Evolutionary conservation across 768 basidiomycete species (phyloP), one percentile per base, ranked within the genome.

Genomic region (Strobilomyces confusus): DNA sequence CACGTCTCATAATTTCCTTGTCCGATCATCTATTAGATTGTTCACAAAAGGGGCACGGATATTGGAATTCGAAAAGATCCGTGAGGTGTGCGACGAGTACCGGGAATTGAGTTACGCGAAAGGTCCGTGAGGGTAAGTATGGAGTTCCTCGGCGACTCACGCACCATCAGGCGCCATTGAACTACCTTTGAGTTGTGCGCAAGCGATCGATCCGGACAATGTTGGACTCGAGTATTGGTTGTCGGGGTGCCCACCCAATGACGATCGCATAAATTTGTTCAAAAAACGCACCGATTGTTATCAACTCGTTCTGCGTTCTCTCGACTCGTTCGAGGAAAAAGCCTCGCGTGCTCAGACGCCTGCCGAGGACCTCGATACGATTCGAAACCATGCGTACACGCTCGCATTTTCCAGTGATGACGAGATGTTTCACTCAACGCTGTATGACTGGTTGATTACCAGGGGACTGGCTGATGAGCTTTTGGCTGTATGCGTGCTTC

Each of bases 381-480:
- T 90, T n/a, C 81, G 90, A 48, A 80, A 78, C 44, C 87, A 89
- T 64, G 93, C 94, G 0, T 97, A 94, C 66, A 84, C 88, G 33
- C 77, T 94, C 52, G 91, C 92, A 1, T 87, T 98, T 52, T 75
- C 82, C 7, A 86, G 86, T 61, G 81, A 87, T 30, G 97, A 98
- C 67, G 87, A 93, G 61, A 82, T 95, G 73, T 98, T 98, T 73
- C 94, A 98, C 70, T 92, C 88, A 30, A 86, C 84, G 17, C 68
- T 99, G 54, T 99, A 99, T 64, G 92, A 97, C 61, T 98, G 97
- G 97, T 75, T 95, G 45, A 88, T 97, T 41, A 73, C 74, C 26
- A 82, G 83, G 30, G 82, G 85, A 5, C 75, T 92, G 59, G 87
- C 91, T 22, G 92, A 98, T 64, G 89, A 93, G 63, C 74, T 99